phyloP scores from a whole-genome alignment of 768 basidiomycete genomes.

The Leccinum fibrillosum region DNA sequence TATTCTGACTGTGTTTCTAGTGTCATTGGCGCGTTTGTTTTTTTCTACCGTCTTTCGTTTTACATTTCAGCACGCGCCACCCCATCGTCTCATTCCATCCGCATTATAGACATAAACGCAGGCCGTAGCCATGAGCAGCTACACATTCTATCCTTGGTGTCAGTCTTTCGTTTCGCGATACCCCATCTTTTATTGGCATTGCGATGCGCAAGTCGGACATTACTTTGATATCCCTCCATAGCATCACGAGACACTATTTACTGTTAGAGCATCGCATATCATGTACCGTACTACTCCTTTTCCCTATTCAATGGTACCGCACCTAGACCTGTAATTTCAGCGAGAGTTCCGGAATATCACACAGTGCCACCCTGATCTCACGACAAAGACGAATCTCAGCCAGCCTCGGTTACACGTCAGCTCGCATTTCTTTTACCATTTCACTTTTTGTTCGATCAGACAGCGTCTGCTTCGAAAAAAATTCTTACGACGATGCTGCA shows the following conservation, averaged over 20 bases:
- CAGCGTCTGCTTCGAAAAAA: constrained; percentile 18
- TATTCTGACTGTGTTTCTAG: constrained; percentile 40
- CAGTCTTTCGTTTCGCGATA: constrained; percentile 53
- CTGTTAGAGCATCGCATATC: constrained; percentile 66
- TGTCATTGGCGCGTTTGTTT: constrained; percentile 30
- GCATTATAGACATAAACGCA: constrained; percentile 41
- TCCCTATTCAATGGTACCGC: constrained; percentile 23
- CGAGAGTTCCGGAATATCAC: not conserved
- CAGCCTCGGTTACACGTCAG: constrained; percentile 27
- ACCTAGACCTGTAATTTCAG: constrained; percentile 11
- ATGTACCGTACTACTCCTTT: constrained; percentile 40
- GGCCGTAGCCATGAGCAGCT: constrained; percentile 47
- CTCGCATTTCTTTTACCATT: constrained; percentile 22
- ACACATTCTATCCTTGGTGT: constrained; percentile 36
- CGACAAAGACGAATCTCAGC: constrained; percentile 2
- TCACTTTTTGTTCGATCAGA: constrained; percentile 15
- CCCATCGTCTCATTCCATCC: constrained; percentile 27
- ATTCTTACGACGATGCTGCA: constrained; percentile 42
- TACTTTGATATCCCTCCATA: constrained; percentile 35
- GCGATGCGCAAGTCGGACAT: constrained; percentile 49
- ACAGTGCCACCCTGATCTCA: constrained; percentile 18
- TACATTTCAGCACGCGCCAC: constrained; percentile 21
- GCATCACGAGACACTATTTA: constrained; percentile 61
- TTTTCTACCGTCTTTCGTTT: constrained; percentile 5
- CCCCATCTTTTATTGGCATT: constrained; percentile 41